Base-by-base conservation (phyloP, 805 yeast genomes). In the Candida krabiensis region DNA sequence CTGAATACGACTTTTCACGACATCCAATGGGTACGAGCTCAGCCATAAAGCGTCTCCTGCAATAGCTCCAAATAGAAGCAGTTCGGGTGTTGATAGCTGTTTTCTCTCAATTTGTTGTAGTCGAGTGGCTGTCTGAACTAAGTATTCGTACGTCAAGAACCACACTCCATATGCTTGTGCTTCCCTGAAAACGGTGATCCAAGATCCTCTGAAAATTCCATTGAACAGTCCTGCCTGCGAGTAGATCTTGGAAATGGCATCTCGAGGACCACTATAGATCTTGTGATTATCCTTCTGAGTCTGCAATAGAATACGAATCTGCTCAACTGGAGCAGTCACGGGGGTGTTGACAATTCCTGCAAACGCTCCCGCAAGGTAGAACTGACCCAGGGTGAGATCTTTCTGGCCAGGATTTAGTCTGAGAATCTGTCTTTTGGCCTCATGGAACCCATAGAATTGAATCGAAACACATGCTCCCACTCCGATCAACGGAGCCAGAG, bases 161-260 rank as follows among this genome's bases (percentile, higher is more conserved):
- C 89, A 82, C 12, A 80, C 76, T 5, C 89, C 89, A 52, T 83
- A 82, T 0, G 87, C 86, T 56, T 81, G 87, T n/a, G 73, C 61
- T 50, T 81, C 87, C 41, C 87, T 64, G 9, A 75, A 30, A 1
- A 76, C 49, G 0, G 87, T 81, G 40, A 81, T 71, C 3, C 63
- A 48, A 13, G 66, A 60, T 0, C 87, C 87, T 38, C 87, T 61
- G 49, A 67, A 79, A 4, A 81, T 46, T 1, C 84, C 86, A 7
- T 40, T 43, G 4, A 23, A 34, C 13, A 56, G 38, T 4, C 87
- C 86, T 17, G 69, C 50, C 1, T 55, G 36, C 4, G 44, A 28
- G 44, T 66, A 62, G 9, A 80, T 78, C 37, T 66, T 57, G 26
- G 54, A 49, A 9, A 76, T 70, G 1, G 73, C 73, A 38, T 70